Base-by-base conservation (phyloP, 2,329 filamentous ascomycete species). In the Periglandula ipomoeae region DNA sequence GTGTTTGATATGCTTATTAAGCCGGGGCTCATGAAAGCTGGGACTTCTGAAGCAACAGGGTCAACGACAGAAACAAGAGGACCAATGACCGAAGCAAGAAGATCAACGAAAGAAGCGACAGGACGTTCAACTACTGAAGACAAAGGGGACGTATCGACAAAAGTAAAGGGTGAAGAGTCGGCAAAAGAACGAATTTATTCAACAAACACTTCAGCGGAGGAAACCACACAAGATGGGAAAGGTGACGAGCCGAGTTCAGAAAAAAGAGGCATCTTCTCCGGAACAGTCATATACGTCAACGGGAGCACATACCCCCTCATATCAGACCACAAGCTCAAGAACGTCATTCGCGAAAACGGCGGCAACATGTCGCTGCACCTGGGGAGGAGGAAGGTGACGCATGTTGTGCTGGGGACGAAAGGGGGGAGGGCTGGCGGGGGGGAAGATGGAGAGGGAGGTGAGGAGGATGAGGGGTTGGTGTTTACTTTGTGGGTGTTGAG, bases 261-360 rank as follows among this genome's bases (percentile, higher is more conserved):
- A 35, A 22, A 32, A 23, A 48, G 44, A 5, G 60, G 70, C 42
- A 76, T 94, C 47, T 90, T 96, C 62, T 68, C 78, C 40, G 79
- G 82, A 15, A 74, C 89, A 20, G 82, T 79, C 46, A 77, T 95
- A 58, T 93, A 91, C 68, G 78, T 96, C 65, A 95, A 95, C 65
- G 89, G 89, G 52, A 90, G 86, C 56, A 95, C 89, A 2, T 77
- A 82, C 51, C 89, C 90, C 1, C 66, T 81, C 22, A 78, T 95
- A 53, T 94, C 87, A 13, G 90, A 96, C 65, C 87, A 95, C 69
- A 85, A 80, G 62, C 76, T 96, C 50, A 94, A 93, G 71, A 82
- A 83, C 48, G 65, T 94, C 15, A 75, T 96, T 34, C 79, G 76
- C 5, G 74, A 81, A 49, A 81, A 95, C 60, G 91, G 90, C 19